A percentile compares a stretch with the other conserved stretches of the same genome.
phyloP scores from a whole-genome alignment of 495 filamentous ascomycete genomes.

The Staphylotrichum tortipilum region DNA sequence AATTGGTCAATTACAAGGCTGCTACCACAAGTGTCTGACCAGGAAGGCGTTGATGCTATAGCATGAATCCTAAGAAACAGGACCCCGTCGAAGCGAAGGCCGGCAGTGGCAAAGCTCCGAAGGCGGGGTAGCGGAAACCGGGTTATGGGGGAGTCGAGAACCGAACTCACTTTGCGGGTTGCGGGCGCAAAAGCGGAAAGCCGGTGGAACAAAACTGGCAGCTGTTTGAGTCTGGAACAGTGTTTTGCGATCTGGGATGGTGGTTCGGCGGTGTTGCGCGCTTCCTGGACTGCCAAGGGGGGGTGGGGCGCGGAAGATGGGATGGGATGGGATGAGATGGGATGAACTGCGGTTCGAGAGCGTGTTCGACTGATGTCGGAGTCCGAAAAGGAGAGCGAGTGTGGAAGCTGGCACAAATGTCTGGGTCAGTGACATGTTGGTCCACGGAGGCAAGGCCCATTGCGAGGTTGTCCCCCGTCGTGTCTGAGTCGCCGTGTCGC shows the following conservation, averaged over 20 bases:
- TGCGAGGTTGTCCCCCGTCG: no score
- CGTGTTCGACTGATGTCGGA: not conserved
- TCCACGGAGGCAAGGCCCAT: no score
- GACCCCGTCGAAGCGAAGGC: conserved; percentile 5
- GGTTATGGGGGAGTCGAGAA: not conserved
- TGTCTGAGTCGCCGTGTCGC: no score
- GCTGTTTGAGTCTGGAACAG: not conserved
- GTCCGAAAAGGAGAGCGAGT: not conserved
- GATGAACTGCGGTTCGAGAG: conserved; percentile 1
- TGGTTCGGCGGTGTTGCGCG: conserved; percentile 6
- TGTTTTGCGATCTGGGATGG: not conserved
- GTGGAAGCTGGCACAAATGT: not conserved
- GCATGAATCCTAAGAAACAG: conserved; percentile 11
- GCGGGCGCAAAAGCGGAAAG: not conserved
- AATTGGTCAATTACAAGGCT: conserved; percentile 11
- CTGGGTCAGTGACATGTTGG: not conserved
- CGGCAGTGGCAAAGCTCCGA: not conserved
- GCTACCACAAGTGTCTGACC: not conserved
- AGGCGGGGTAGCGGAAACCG: not conserved
- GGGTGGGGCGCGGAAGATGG: not conserved
- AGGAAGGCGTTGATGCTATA: conserved; percentile 11
- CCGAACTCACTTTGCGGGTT: not conserved
- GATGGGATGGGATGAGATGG: not conserved
- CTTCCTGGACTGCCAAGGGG: not conserved
- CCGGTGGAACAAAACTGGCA: not conserved